phyloP scores from a whole-genome alignment of 306 rosid species.

The Prunus dulcis region DNA sequence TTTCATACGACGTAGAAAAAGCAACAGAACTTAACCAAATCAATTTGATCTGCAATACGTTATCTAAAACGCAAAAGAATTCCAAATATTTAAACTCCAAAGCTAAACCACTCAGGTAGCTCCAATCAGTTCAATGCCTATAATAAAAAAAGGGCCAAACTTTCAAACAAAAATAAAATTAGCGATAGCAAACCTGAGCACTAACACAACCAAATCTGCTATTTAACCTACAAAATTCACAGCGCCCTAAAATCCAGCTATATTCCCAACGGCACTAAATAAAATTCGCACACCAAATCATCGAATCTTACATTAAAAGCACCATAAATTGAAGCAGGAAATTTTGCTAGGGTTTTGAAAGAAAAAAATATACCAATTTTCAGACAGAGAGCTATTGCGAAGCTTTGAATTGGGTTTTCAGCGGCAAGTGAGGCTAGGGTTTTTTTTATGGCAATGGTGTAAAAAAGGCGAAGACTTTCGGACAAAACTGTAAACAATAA shows the following conservation, averaged over 20 bases:
- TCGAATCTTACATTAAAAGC: slow-evolving; percentile 43
- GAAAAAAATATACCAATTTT: slow-evolving; percentile 29
- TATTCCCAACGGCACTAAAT: slow-evolving; percentile 15
- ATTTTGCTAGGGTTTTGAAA: slow-evolving; percentile 65
- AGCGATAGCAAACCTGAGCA: slow-evolving; percentile 1
- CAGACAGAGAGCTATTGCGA: slow-evolving; percentile 21
- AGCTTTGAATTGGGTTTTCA: slow-evolving; percentile 24
- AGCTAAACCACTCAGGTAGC: slow-evolving; percentile 31
- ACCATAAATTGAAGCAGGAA: slow-evolving; percentile 41
- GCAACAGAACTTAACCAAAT: neutral
- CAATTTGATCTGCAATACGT: slow-evolving; percentile 23
- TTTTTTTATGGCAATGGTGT: slow-evolving; percentile 36
- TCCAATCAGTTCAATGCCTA: slow-evolving; percentile 33
- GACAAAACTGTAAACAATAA: neutral
- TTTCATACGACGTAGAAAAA: neutral
- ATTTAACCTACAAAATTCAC: slow-evolving; percentile 24
- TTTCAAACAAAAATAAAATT: slow-evolving; percentile 11
- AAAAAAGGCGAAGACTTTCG: too few species aligned
- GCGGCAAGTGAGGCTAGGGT: slow-evolving; percentile 45
- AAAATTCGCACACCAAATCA: slow-evolving; percentile 21
- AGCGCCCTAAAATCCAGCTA: slow-evolving; percentile 29
- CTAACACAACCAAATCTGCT: slow-evolving; percentile 26
- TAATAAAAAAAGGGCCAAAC: slow-evolving; percentile 15
- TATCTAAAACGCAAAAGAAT: slow-evolving; percentile 7
- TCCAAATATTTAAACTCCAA: slow-evolving; percentile 8